These are phyloP conservation scores for Chlorociboria aeruginascens DNA, from an alignment of 495 filamentous ascomycete species.

Conservation along the genomic window DNA sequence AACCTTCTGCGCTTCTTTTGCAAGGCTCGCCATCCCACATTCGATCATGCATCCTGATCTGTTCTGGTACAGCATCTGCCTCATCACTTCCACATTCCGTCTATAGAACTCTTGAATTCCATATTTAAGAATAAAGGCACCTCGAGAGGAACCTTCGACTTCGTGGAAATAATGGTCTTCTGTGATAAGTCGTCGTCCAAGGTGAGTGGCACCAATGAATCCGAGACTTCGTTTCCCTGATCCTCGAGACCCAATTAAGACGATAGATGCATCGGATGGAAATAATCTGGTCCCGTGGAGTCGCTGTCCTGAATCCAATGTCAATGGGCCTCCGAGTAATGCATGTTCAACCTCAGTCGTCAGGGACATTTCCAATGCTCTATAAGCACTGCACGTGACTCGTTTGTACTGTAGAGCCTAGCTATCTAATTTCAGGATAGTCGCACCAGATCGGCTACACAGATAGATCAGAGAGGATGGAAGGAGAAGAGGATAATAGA, in stretches of 20 bases:
- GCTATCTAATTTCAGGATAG: no score
- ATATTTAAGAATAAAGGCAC: slow-evolving; percentile 46
- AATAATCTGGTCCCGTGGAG: slow-evolving; percentile 27
- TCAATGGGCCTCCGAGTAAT: no score
- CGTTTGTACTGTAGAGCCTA: no score
- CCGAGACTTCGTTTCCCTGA: slow-evolving; percentile 68
- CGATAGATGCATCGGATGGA: slow-evolving; percentile 51
- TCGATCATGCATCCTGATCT: slow-evolving; percentile 58
- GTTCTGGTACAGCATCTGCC: slow-evolving; percentile 53
- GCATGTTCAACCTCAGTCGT: slow-evolving; percentile 11
- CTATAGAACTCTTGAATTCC: slow-evolving; percentile 47
- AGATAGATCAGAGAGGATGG: no score
- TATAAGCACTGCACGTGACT: not conserved
- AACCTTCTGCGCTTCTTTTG: slow-evolving; percentile 43
- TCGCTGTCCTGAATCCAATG: no score
- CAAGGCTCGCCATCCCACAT: slow-evolving; percentile 49
- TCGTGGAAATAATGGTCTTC: slow-evolving; percentile 61
- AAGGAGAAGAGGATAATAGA: no score
- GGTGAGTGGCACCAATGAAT: slow-evolving; percentile 63
- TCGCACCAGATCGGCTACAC: no score
- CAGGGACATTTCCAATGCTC: slow-evolving; percentile 12
- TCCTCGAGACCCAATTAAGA: slow-evolving; percentile 63
- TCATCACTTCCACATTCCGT: slow-evolving; percentile 50
- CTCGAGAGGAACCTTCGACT: slow-evolving; percentile 47
- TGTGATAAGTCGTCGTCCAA: slow-evolving; percentile 57